These are phyloP conservation scores for Chaetomium fimeti DNA, from an alignment of 495 filamentous ascomycete genomes.

Conservation along the genomic window DNA sequence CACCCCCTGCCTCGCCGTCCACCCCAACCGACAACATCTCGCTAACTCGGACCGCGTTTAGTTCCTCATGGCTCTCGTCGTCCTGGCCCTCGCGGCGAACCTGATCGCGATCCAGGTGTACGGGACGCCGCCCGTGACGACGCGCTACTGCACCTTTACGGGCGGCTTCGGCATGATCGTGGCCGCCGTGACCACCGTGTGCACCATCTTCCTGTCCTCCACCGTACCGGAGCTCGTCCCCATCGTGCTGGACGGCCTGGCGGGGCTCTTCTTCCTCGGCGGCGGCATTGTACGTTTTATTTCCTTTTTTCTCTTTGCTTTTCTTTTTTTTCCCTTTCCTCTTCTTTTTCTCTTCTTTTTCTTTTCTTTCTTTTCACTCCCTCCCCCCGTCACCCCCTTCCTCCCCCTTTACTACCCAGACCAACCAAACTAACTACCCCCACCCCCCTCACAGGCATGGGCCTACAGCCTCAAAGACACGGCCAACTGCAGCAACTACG, in stretches of 20 bases:
- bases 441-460: slow-evolving; percentile 41
- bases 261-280: slow-evolving; percentile 47
- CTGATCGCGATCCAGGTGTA: slow-evolving; percentile 47
- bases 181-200: slow-evolving; percentile 39
- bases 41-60: slow-evolving; percentile 26
- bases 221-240: slow-evolving; percentile 42
- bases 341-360: neutral
- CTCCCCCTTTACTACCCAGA: neutral
- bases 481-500: slow-evolving; percentile 33
- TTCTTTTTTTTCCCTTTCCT: neutral
- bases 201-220: slow-evolving; percentile 41
- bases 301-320: neutral
- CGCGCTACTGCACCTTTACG: slow-evolving; percentile 48
- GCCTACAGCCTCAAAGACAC: slow-evolving; percentile 44
- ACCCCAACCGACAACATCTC: neutral
- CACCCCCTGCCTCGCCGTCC: neutral
- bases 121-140: slow-evolving; percentile 40
- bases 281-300: slow-evolving; percentile 54
- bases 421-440: neutral
- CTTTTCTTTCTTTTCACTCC: neutral
- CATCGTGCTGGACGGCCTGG: slow-evolving; percentile 46
- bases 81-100: slow-evolving; percentile 49
- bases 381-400: neutral
- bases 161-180: slow-evolving; percentile 52
- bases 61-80: slow-evolving; percentile 46